These are phyloP conservation scores for Fusarium brachygibbosum DNA, from an alignment of 2,329 filamentous ascomycete species.

Conservation along the genomic window DNA sequence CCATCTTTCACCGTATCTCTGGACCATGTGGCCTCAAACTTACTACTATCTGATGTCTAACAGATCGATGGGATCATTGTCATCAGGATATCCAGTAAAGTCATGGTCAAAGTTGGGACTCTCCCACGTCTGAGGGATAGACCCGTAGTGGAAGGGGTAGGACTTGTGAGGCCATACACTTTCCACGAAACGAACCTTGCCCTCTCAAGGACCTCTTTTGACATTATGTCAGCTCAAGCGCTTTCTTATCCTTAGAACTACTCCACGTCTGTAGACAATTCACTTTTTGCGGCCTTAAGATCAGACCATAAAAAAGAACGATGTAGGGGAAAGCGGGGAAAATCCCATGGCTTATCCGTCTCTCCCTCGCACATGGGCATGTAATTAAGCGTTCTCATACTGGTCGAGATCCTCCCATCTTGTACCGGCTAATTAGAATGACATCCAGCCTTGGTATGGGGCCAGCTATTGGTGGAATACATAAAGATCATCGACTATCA, in stretches of 20 bases:
- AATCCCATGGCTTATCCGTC: no score
- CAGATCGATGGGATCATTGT: slow-evolving; percentile 60
- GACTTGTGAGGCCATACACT: slow-evolving; percentile 60
- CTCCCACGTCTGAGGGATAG: slow-evolving; percentile 62
- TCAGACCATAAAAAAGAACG: no score
- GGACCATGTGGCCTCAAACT: no score
- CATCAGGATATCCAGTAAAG: slow-evolving; percentile 55
- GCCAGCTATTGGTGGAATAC: neutral
- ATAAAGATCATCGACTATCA: neutral
- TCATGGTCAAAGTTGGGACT: slow-evolving; percentile 57
- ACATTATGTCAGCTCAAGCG: no score
- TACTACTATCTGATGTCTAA: slow-evolving; percentile 59
- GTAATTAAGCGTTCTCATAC: neutral
- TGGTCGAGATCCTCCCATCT: neutral
- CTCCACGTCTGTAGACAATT: no score
- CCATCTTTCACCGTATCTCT: no score
- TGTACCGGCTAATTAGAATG: neutral
- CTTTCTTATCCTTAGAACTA: no score
- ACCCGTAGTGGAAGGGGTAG: slow-evolving; percentile 60
- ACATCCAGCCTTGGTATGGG: no score
- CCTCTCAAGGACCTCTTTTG: no score
- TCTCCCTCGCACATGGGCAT: neutral
- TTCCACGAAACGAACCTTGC: slow-evolving; percentile 56
- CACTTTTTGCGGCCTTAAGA: no score
- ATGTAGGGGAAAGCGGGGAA: no score